These are phyloP conservation scores for Fibroporia radiculosa DNA, from an alignment of 768 basidiomycete genomes.

Conservation along the genomic window DNA sequence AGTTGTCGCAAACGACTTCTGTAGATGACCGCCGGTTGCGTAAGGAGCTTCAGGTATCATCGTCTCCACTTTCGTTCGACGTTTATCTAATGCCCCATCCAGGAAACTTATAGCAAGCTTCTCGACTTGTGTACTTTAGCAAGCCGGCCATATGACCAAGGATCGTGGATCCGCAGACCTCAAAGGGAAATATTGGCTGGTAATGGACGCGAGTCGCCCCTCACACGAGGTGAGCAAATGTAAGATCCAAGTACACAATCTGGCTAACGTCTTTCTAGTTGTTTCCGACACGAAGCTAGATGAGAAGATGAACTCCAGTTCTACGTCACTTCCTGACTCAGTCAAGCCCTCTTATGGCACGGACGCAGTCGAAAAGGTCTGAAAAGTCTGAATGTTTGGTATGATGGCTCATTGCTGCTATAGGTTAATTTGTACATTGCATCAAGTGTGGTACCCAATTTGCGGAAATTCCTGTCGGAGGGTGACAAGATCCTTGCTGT, in stretches of 20 bases:
- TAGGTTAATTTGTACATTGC: slow-evolving; percentile 74
- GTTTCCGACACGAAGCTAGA: slow-evolving; percentile 38
- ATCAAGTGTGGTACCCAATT: slow-evolving; percentile 55
- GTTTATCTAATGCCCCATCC: background rate
- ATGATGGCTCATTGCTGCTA: background rate
- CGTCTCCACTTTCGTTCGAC: background rate
- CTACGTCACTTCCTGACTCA: slow-evolving; percentile 30
- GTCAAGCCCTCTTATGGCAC: slow-evolving; percentile 21
- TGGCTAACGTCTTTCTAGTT: background rate
- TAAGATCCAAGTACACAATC: background rate
- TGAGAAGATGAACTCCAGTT: slow-evolving; percentile 49
- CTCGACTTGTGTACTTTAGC: slow-evolving; percentile 73
- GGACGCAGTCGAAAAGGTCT: slow-evolving; percentile 43
- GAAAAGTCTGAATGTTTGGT: background rate
- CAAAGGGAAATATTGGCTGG: slow-evolving; percentile 52
- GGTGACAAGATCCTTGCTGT: slow-evolving; percentile 74
- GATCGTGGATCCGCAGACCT: slow-evolving; percentile 70
- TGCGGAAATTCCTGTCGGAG: slow-evolving; percentile 77
- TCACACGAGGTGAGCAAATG: slow-evolving; percentile 41
- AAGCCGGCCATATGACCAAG: slow-evolving; percentile 68
- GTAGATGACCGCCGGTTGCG: slow-evolving; percentile 84
- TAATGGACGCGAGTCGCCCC: slow-evolving; percentile 70
- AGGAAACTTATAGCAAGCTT: slow-evolving; percentile 83
- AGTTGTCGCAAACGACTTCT: slow-evolving; percentile 81
- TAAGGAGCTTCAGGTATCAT: slow-evolving; percentile 75